Percentiles rank a stretch among this genome's conserved stretches.
Conservation (phyloP, 768 basidiomycete species). For the Lentinula sp. region DNA sequence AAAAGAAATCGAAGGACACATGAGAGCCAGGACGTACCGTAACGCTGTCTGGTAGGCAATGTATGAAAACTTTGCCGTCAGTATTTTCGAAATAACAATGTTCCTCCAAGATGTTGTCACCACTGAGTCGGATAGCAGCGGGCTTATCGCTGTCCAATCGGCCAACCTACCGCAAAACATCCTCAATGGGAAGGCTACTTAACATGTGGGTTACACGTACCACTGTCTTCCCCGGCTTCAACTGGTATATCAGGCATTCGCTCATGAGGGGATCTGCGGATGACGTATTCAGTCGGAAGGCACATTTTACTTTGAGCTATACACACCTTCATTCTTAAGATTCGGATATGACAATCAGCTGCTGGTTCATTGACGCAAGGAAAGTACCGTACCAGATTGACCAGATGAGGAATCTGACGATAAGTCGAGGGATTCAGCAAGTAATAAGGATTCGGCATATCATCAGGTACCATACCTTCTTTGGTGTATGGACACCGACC, state of each 20-base stretch:
- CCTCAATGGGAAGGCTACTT: background rate
- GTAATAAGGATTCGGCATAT: no score
- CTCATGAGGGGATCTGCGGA: conserved; percentile 87
- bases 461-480: conserved; percentile 52
- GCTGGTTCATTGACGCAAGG: background rate
- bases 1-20: background rate
- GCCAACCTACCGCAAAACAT: conserved; percentile 55
- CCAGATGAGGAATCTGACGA: conserved; percentile 83
- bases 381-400: conserved; percentile 71
- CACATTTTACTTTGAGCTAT: background rate
- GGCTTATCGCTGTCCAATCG: conserved; percentile 75
- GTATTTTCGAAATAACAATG: conserved; percentile 90
- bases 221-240: conserved; percentile 79
- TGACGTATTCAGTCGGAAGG: background rate
- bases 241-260: conserved; percentile 89
- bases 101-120: conserved; percentile 84
- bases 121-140: conserved; percentile 88
- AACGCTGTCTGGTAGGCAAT: conserved; percentile 73
- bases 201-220: conserved; percentile 30
- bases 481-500: conserved; percentile 96
- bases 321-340: conserved; percentile 64
- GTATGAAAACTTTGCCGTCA: conserved; percentile 79
- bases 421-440: background rate
- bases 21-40: conserved; percentile 49
- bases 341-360: background rate